phyloP scores from a whole-genome alignment of 108 stramenopile species.

The Nannochloropsis gaditana region DNA sequence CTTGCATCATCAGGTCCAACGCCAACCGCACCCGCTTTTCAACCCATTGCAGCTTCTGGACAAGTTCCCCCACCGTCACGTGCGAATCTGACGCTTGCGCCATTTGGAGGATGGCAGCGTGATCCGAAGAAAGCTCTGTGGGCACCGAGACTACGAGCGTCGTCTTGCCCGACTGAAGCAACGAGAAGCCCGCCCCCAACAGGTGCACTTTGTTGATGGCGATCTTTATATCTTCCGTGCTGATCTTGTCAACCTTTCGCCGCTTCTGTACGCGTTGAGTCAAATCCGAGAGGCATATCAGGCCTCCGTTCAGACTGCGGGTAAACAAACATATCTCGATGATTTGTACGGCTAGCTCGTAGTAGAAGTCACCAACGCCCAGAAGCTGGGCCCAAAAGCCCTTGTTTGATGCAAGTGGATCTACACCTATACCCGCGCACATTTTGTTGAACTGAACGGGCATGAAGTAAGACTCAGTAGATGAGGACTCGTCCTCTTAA shows the following conservation, averaged over 20 bases:
- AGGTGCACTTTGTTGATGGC: slow-evolving; percentile 41
- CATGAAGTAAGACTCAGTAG: not conserved
- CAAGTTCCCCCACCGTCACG: slow-evolving; percentile 29
- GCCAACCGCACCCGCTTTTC: slow-evolving; percentile 22
- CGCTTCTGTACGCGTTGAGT: slow-evolving; percentile 34
- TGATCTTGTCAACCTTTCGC: slow-evolving; percentile 25
- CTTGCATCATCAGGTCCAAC: slow-evolving; percentile 38
- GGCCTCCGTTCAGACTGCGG: slow-evolving; percentile 82
- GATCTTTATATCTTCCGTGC: slow-evolving; percentile 37
- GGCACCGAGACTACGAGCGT: slow-evolving; percentile 45
- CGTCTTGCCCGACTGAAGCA: slow-evolving; percentile 36
- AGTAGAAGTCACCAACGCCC: slow-evolving; percentile 90
- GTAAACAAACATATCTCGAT: slow-evolving; percentile 78
- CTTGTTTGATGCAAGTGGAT: slow-evolving; percentile 62
- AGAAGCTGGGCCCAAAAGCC: slow-evolving; percentile 63
- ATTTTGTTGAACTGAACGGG: slow-evolving; percentile 81
- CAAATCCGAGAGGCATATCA: slow-evolving; percentile 61
- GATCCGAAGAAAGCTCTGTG: slow-evolving; percentile 38
- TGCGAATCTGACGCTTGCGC: slow-evolving; percentile 28
- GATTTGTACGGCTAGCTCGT: slow-evolving; percentile 94
- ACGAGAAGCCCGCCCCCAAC: slow-evolving; percentile 37
- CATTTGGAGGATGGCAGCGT: slow-evolving; percentile 37
- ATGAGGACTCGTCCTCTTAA: not conserved
- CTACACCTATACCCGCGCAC: slow-evolving; percentile 73
- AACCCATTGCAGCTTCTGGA: slow-evolving; percentile 28